Evolutionary conservation across 108 stramenopile genomes (phyloP), one percentile per base, ranked within the genome.

Genomic region (Skeletonema menzelii): DNA sequence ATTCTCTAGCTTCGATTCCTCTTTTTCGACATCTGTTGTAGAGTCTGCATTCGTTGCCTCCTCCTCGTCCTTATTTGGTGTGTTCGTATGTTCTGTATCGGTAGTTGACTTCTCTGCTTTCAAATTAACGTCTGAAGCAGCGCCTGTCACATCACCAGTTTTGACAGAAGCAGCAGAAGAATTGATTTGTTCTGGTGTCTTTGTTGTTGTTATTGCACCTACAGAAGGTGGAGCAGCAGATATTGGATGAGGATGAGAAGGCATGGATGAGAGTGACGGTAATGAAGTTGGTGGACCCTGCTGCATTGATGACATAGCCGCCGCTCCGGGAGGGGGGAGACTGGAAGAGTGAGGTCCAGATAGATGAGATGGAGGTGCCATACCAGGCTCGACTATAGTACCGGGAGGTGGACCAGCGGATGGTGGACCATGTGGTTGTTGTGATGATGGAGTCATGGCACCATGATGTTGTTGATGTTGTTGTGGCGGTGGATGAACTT

Each of bases 401-500:
- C 35, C 10, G 0, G 26, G 26, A 59, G 58, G 58, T 28, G 58
- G 58, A 59, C 58, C 58, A 20, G 59, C 49, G 1, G 49, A 22
- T 22, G 49, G 3, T 53, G 49, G 22, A 22, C 20, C 22, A 22
- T 22, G 49, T 46, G 46, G n/a, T 19, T 46, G 34, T n/a, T 0
- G 8, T 22, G 49, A 53, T 4, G 49, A 53, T 53, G 49, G 22
- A 53, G 49, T 53, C 49, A 53, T 53, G 19, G 49, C 49, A 53
- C 22, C 20, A 53, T 53, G 49, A 53, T 53, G 59, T 8, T 27
- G 30, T 34, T 53, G 49, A 53, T 53, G 59, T 1, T 30, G 30
- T 34, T 4, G 24, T 3, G 15, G 20, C 4, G 59, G 59, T 24
- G 37, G 32, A 70, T 76, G 82, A 15, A 68, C 75, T 40, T 82